Conservation (phyloP, 1,139 yeast genomes). For the Zygoascus hellenicus region DNA sequence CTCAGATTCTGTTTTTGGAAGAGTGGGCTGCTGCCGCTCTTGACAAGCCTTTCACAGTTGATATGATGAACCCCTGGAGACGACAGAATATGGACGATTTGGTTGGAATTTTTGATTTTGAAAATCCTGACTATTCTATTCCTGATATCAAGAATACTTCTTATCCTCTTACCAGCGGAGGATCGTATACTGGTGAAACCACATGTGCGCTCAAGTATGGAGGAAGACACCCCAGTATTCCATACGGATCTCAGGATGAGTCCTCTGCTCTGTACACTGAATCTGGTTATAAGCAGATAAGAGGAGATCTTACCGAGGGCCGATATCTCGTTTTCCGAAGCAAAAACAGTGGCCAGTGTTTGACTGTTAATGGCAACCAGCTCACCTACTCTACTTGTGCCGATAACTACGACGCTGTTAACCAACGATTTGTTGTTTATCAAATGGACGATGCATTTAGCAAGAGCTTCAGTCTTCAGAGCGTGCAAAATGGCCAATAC, state of each 20-base stretch:
- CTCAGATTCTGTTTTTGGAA: constrained; percentile 26
- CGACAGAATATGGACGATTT: constrained; percentile 26
- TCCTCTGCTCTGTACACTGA: constrained; percentile 20
- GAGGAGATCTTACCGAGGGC: constrained; percentile 27
- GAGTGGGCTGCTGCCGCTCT: constrained; percentile 19
- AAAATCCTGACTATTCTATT: constrained; percentile 17
- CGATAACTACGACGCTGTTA: constrained; percentile 8
- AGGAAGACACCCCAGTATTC: constrained; percentile 17
- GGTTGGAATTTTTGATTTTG: constrained; percentile 24
- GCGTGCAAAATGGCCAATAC: constrained; percentile 9
- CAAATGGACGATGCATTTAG: constrained; percentile 21
- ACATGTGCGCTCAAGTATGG: constrained; percentile 12
- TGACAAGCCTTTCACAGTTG: constrained; percentile 18
- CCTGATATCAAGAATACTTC: constrained; percentile 15
- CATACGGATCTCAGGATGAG: constrained; percentile 23
- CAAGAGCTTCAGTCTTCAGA: constrained; percentile 16
- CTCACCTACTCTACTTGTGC: constrained; percentile 5
- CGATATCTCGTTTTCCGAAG: constrained; percentile 21
- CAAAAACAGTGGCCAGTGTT: not conserved
- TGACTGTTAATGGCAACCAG: not conserved
- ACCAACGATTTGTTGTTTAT: constrained; percentile 18
- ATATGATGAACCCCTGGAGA: constrained; percentile 23
- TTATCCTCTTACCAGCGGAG: constrained; percentile 14
- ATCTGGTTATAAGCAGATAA: constrained; percentile 22
- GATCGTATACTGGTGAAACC: constrained; percentile 13